Evolutionary conservation across 2,329 filamentous ascomycete species (phyloP).

Genomic region (Emergomyces orientalis): DNA sequence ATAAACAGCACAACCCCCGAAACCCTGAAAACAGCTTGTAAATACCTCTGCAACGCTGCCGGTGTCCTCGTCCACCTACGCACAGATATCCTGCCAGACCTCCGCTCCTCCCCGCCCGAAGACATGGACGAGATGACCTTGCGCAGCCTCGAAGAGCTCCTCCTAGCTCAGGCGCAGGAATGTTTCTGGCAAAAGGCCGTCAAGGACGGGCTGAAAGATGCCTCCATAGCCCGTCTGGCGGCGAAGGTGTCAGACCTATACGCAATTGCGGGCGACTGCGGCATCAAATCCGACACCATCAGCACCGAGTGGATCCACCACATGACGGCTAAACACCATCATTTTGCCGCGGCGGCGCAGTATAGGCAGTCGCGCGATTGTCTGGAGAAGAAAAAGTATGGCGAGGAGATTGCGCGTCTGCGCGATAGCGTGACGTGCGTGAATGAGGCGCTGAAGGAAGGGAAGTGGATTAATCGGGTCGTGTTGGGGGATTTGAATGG

Average conservation of each 20-base stretch:
- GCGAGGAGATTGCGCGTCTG: constrained; percentile 84
- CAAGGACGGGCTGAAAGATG: constrained; percentile 87
- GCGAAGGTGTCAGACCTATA: constrained; percentile 89
- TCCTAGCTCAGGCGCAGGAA: constrained; percentile 89
- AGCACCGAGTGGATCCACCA: constrained; percentile 97
- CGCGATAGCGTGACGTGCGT: constrained; percentile 74
- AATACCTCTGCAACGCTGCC: constrained; percentile 80
- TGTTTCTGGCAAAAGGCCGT: constrained; percentile 98
- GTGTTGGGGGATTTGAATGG: constrained; percentile 75
- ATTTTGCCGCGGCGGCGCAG: constrained; percentile 92
- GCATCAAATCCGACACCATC: constrained; percentile 78
- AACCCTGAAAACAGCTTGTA: constrained; percentile 77
- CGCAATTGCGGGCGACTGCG: constrained; percentile 70
- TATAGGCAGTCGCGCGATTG: constrained; percentile 85
- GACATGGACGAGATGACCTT: constrained; percentile 90
- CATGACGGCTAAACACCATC: constrained; percentile 92
- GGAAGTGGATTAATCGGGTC: constrained; percentile 67
- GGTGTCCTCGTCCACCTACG: constrained; percentile 75
- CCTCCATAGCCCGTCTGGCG: constrained; percentile 81
- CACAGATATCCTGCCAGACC: constrained; percentile 65
- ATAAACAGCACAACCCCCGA: constrained; percentile 69
- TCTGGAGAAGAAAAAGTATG: constrained; percentile 86
- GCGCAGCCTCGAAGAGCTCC: constrained; percentile 69
- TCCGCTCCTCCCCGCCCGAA: constrained; percentile 76
- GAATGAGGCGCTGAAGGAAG: constrained; percentile 77